Base-by-base conservation (phyloP, 1,139 yeast genomes). In the Kluyveromyces marxianus region DNA sequence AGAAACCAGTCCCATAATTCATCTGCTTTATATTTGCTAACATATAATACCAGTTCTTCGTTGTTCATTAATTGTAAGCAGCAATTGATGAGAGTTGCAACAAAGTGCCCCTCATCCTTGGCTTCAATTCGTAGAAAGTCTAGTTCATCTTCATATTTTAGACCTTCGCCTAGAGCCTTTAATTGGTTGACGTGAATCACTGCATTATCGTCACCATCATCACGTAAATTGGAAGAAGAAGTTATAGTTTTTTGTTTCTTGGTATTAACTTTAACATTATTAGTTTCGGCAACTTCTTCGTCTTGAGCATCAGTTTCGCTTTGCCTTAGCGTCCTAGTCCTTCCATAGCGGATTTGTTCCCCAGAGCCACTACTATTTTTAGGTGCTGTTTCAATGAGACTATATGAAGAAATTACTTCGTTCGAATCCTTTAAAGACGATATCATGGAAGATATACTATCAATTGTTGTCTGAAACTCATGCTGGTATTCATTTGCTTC, bases 71-170 rank as follows among this genome's bases (percentile, higher is more conserved):
- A 41, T n/a, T 54, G 46, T 27, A 57, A 32, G 3, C 56, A 52
- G 14, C 60, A 46, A 34, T 53, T 55, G 6, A 59, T 35, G 14
- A 59, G 44, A n/a, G 52, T 51, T 2, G 57, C 49, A 14, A 49
- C 46, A 8, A 51, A 50, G 6, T 39, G 25, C 4, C 41, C 38
- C n/a, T 26, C 31, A n/a, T 37, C 37, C 29, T 8, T n/a, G 8
- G 35, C 25, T 27, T 4, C 26, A 21, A 14, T 10, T 21, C 26
- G 32, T 7, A 47, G 31, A 45, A 59, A 59, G 6, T 59, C 63
- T n/a, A 57, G 45, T 35, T 62, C 65, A 34, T 60, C 62, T 47
- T 58, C 56, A 45, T 54, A 60, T 45, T 59, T 55, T 25, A 58
- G 38, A 5, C 52, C 50, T 27, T 57, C 55, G 7, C 65, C 64